A percentile compares a stretch with the other conserved stretches of the same genome.
These are phyloP conservation scores for Diutina neorugosa DNA, from an alignment of 1,139 yeast genomes.

Conservation along the genomic window DNA sequence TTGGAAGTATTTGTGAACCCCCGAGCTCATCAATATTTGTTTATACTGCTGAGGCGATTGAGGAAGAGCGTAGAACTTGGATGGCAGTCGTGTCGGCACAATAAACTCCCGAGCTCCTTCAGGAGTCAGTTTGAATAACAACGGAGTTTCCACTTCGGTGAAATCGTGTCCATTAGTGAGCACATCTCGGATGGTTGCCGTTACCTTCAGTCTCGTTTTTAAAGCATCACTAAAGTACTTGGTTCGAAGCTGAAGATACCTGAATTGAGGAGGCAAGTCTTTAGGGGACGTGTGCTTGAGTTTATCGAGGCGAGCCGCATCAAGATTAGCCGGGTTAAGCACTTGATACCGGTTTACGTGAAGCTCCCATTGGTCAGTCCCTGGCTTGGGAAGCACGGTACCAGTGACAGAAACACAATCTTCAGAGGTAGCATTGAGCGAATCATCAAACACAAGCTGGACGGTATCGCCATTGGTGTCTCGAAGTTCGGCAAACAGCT, in stretches of 20 bases:
- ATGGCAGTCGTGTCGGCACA: constrained; percentile 69
- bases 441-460: constrained; percentile 44
- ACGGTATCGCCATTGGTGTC: constrained; percentile 57
- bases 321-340: constrained; percentile 53
- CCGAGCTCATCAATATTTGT: constrained; percentile 89
- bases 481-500: constrained; percentile 60
- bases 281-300: constrained; percentile 36
- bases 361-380: constrained; percentile 38
- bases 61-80: constrained; percentile 76
- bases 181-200: constrained; percentile 39
- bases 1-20: constrained; percentile 76
- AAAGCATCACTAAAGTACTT: constrained; percentile 48
- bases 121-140: constrained; percentile 88
- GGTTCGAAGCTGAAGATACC: constrained; percentile 70
- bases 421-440: constrained; percentile 39
- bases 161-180: constrained; percentile 39
- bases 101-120: constrained; percentile 96
- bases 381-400: constrained; percentile 20
- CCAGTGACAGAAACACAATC: constrained; percentile 72
- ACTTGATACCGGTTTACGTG: constrained; percentile 38
- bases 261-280: constrained; percentile 62
- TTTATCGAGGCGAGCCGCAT: constrained; percentile 61
- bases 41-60: constrained; percentile 98
- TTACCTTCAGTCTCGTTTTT: constrained; percentile 47
- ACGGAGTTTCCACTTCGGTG: constrained; percentile 84